Evolutionary conservation across 495 filamentous ascomycete species (phyloP), one percentile per base, ranked within the genome.

Genomic region (Choiromyces venosus): DNA sequence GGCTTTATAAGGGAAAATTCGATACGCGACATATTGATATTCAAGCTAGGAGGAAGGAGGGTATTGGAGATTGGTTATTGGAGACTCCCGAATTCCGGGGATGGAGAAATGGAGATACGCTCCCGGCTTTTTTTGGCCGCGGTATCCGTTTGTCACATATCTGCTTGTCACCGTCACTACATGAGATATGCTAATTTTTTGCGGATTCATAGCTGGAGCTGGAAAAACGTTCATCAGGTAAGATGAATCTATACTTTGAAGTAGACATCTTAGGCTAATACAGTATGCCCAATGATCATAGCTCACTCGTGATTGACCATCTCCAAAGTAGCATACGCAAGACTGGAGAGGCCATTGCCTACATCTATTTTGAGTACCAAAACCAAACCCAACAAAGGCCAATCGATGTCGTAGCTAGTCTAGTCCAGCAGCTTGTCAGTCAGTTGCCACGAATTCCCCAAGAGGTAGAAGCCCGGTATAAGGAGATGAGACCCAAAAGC

Each of bases 121-220:
- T 21, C 37, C 14, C 67, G 37, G 14, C 29, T 73, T 19, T 33
- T 73, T 19, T 73, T 52, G 72, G 72, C 3, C 46, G 70, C 36
- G 72, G 72, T 44, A 73, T 73, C 10, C 67, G 72, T 73, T 65
- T 21, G 52, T 71, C n/a, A n/a, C n/a, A n/a, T n/a, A n/a, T n/a
- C n/a, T n/a, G n/a, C n/a, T n/a, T n/a, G n/a, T n/a, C n/a, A n/a
- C n/a, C n/a, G n/a, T n/a, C n/a, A n/a, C n/a, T n/a, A n/a, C n/a
- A n/a, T n/a, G n/a, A n/a, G n/a, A 37, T 37, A 61, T 18, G 10
- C 14, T 37, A 29, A 61, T 39, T 36, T 21, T 10, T 42, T n/a
- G 39, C 33, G 5, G n/a, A n/a, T n/a, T 33, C 40, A 29, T 36
- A 74, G 67, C 72, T 25, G 67, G 72, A 10, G 72, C 72, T 4